Conservation (phyloP, 139 green algal genomes). For the Ettlia oleoabundans region DNA sequence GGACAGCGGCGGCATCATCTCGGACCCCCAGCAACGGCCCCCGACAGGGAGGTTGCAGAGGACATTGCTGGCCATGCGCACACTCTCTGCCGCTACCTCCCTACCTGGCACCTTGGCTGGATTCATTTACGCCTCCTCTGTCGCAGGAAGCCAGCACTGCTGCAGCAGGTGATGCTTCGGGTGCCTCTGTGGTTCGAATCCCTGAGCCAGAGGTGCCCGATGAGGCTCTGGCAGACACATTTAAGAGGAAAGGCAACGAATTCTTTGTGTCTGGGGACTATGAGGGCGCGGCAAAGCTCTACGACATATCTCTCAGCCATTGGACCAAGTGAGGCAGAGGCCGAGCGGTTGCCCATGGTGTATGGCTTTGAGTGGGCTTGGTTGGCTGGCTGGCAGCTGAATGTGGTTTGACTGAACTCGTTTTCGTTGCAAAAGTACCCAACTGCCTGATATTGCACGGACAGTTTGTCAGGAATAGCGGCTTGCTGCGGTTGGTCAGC, state of each 20-base stretch:
- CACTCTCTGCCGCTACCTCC: too few species aligned
- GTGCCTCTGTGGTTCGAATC: neutral
- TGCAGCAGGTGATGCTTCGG: neutral
- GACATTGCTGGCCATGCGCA: too few species aligned
- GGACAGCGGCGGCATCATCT: too few species aligned
- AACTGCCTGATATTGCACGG: too few species aligned
- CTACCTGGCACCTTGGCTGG: too few species aligned
- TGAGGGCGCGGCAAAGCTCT: slow-evolving; percentile 12
- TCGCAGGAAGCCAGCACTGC: neutral
- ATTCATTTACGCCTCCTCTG: neutral
- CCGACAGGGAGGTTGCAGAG: too few species aligned
- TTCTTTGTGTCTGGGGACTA: slow-evolving; percentile 33
- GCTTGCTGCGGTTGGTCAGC: too few species aligned
- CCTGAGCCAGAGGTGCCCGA: neutral
- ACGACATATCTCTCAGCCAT: slow-evolving; percentile 21
- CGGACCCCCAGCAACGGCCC: too few species aligned
- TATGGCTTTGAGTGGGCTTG: neutral
- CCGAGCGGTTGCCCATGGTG: neutral
- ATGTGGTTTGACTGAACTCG: neutral
- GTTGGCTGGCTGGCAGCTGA: neutral
- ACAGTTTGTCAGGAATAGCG: too few species aligned
- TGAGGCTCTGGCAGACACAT: slow-evolving; percentile 27
- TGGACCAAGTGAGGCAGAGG: slow-evolving; percentile 23
- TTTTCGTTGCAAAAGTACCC: too few species aligned
- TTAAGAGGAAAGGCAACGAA: slow-evolving; percentile 33